Evolutionary conservation across 2,329 filamentous ascomycete genomes (phyloP), one percentile per base, ranked within the genome.

Genomic region (Blastomyces emzantsi): DNA sequence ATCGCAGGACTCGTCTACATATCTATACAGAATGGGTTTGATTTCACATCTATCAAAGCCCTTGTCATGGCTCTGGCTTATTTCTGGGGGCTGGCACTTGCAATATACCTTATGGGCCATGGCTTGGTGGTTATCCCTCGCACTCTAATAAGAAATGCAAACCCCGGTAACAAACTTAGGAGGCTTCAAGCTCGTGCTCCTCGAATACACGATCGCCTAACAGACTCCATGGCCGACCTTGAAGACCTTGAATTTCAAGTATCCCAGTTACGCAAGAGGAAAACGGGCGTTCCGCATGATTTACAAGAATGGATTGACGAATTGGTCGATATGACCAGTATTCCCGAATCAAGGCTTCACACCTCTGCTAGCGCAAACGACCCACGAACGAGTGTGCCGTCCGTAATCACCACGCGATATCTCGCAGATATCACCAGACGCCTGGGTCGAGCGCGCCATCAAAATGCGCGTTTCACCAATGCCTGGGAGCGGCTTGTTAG

Each of bases 261-360:
- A 2, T 78, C 83, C 25, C 90, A 94, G 73, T 81, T 99, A 51
- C 86, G 87, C 67, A 86, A 87, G 67, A 85, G 92, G 68, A 97
- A 96, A 79, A 87, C 85, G 2, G 90, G 89, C 19, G 90, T 86
- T 30, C 87, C 90, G 5, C 79, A 81, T 62, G 84, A 89, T 52
- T 94, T 92, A 71, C 85, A 87, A 68, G 92, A 96, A 69, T 99
- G 94, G 94, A 96, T 99, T 67, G 93, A 97, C 68, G 94, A 99
- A 72, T 79, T 99, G 41, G 87, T 86, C 2, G 93, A 97, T 67
- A 85, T 88, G 67, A 86, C 87, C 55, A 87, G 84, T 69, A 75
- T 90, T 6, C 84, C 87, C 1, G 90, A 93, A 68, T 78, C 73
- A 62, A 79, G 82, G 56, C 72, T 76, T 5, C 69, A 74, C 5